Conservation (phyloP, 371 early-diverging fungal species). For the Fennellomyces sp. region DNA sequence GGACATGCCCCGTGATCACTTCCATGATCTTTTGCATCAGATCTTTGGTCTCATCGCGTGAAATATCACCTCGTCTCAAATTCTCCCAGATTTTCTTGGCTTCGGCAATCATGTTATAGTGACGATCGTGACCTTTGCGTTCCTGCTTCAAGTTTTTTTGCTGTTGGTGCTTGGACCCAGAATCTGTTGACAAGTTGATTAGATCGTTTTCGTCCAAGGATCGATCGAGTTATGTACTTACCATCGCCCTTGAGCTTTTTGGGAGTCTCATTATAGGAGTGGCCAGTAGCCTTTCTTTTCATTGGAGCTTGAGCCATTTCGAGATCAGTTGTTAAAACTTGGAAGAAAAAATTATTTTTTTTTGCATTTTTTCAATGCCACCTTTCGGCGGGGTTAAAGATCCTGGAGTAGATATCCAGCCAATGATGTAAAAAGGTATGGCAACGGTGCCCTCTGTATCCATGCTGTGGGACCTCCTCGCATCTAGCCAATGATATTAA, state of each 20-base stretch:
- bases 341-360: too few relatives aligned
- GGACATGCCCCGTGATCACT: conserved; percentile 80
- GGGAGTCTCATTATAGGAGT: background rate
- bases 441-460: too few relatives aligned
- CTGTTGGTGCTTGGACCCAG: conserved; percentile 8
- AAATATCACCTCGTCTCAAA: conserved; percentile 76
- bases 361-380: too few relatives aligned
- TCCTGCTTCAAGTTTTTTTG: conserved; percentile 37
- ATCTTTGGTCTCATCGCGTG: conserved; percentile 60
- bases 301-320: background rate
- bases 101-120: conserved; percentile 68
- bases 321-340: too few relatives aligned
- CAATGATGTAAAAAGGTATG: too few relatives aligned
- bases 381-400: too few relatives aligned
- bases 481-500: too few relatives aligned
- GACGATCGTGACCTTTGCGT: conserved; percentile 74
- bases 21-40: conserved; percentile 83
- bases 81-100: conserved; percentile 90
- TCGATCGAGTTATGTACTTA: background rate
- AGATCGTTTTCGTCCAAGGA: background rate
- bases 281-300: background rate
- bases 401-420: too few relatives aligned
- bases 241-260: background rate
- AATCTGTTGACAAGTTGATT: background rate
- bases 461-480: too few relatives aligned